Percentiles rank a stretch among this genome's conserved stretches.
Conservation (phyloP, 2,329 filamentous ascomycete species). For the Claviceps paspali region DNA sequence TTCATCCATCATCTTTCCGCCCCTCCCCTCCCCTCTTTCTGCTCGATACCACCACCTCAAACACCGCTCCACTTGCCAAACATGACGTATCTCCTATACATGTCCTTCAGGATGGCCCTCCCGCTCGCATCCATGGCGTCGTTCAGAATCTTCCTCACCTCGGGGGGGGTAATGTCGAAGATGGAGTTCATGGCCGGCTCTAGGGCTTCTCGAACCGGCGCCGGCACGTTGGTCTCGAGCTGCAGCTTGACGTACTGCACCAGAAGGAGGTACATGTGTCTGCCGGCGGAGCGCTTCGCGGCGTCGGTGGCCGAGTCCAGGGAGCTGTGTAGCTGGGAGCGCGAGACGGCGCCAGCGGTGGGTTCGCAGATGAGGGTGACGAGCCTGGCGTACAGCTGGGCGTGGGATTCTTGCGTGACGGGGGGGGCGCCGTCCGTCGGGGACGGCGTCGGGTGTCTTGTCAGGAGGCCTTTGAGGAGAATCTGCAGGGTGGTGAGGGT, state of each 20-base stretch:
- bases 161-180: slow-evolving; percentile 40
- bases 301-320: slow-evolving; percentile 46
- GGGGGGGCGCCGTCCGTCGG: neutral
- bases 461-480: slow-evolving; percentile 30
- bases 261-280: slow-evolving; percentile 46
- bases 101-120: slow-evolving; percentile 39
- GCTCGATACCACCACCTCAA: slow-evolving; percentile 13
- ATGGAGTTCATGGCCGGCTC: slow-evolving; percentile 43
- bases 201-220: slow-evolving; percentile 37
- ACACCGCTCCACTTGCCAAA: slow-evolving; percentile 51
- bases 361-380: slow-evolving; percentile 46
- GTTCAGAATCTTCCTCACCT: slow-evolving; percentile 39
- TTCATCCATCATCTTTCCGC: neutral
- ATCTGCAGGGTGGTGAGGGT: slow-evolving; percentile 37
- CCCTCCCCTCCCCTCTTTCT: neutral
- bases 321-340: slow-evolving; percentile 24
- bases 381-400: slow-evolving; percentile 37
- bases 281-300: slow-evolving; percentile 44
- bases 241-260: slow-evolving; percentile 46
- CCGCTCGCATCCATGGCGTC: slow-evolving; percentile 45
- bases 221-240: slow-evolving; percentile 37
- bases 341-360: slow-evolving; percentile 38
- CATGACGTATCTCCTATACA: slow-evolving; percentile 44
- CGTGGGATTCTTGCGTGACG: slow-evolving; percentile 26
- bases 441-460: neutral